These are phyloP conservation scores for Stereocaulon alpinum DNA, from an alignment of 495 filamentous ascomycete genomes.

Conservation along the genomic window DNA sequence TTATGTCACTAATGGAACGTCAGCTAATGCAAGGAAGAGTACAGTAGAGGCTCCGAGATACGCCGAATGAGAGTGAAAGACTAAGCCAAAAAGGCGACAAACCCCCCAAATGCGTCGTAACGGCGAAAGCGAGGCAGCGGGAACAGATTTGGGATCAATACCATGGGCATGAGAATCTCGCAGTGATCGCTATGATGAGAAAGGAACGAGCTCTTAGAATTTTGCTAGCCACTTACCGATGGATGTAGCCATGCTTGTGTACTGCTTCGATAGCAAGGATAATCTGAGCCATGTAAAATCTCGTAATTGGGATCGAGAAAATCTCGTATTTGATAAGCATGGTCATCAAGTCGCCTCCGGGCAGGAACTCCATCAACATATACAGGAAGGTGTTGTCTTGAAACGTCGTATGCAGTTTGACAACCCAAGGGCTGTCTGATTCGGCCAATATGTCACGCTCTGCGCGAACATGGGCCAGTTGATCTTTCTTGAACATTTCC, in stretches of 20 bases:
- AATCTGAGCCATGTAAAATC: constrained; percentile 99
- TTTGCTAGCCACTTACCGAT: constrained; percentile 55
- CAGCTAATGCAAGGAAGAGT: constrained; percentile 1
- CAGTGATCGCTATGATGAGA: too few relatives aligned
- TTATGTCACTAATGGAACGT: constrained; percentile 68
- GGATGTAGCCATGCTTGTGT: constrained; percentile 95
- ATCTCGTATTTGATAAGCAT: constrained; percentile 99
- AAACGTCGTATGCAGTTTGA: constrained; percentile 96
- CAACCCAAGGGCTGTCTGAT: constrained; percentile 97
- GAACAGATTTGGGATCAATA: too few relatives aligned
- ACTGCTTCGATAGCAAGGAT: constrained; percentile 96
- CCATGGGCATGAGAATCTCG: neutral
- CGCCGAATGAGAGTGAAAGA: neutral
- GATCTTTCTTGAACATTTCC: constrained; percentile 99
- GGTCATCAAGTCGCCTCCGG: constrained; percentile 97
- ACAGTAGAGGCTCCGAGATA: neutral
- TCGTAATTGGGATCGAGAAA: constrained; percentile 95
- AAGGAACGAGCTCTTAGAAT: neutral
- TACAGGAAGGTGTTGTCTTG: constrained; percentile 93
- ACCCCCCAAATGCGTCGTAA: too few relatives aligned
- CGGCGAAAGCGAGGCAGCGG: too few relatives aligned
- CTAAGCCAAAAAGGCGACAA: neutral
- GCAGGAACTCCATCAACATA: constrained; percentile 98
- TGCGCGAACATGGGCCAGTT: constrained; percentile 94
- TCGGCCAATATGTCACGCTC: constrained; percentile 97